phyloP scores from a whole-genome alignment of 305 asterid genomes.

The Fraxinus latifolia region DNA sequence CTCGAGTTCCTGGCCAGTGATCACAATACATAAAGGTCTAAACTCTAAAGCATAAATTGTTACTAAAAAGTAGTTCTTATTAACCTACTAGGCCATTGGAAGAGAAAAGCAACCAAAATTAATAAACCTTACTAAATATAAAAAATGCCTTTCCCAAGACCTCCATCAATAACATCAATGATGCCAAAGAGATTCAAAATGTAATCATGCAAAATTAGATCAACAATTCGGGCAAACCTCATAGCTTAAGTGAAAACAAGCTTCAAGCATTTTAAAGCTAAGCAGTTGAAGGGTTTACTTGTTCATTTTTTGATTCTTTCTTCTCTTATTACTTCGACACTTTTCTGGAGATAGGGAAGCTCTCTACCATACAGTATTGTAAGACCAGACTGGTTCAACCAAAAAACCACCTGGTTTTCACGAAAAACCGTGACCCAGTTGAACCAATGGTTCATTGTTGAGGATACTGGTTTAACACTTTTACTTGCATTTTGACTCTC shows the following conservation, averaged over 20 bases:
- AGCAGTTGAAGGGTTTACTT: not conserved
- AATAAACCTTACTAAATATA: not conserved
- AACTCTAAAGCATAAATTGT: not conserved
- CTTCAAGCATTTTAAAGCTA: not conserved
- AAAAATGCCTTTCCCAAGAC: not conserved
- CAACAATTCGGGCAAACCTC: not conserved
- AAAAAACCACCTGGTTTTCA: not conserved
- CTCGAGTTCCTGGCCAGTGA: slow-evolving; percentile 62
- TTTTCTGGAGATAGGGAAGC: not conserved
- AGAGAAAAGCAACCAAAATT: not conserved
- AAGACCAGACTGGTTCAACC: not conserved
- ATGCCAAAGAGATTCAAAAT: not conserved
- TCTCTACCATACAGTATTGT: not conserved
- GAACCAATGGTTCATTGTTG: not conserved
- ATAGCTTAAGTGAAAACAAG: not conserved
- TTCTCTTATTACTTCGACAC: not conserved
- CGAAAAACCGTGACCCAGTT: not conserved
- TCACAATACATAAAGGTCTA: slow-evolving; percentile 8
- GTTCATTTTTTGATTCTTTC: not conserved
- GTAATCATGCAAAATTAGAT: not conserved
- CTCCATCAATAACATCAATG: not conserved
- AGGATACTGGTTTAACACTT: not conserved
- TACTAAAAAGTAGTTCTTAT: not conserved
- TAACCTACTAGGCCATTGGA: not conserved
- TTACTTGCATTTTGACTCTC: not conserved